Conservation (phyloP, 495 filamentous ascomycete genomes). For the Aspergillus funiculosus region DNA sequence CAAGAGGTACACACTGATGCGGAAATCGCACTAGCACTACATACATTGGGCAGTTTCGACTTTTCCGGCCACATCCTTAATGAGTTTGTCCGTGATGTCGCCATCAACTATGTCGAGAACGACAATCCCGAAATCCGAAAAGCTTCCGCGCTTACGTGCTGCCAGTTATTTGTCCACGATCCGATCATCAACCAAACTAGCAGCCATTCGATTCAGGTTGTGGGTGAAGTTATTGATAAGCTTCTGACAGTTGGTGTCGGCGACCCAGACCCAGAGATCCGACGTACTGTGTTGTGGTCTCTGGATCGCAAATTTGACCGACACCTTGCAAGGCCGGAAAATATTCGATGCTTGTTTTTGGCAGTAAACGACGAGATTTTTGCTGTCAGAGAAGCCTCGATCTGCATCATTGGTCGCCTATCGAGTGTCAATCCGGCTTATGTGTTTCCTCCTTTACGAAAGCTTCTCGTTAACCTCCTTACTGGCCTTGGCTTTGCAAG, state of each 20-base stretch:
- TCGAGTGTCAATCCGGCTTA: conserved; percentile 92
- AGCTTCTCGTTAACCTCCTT: conserved; percentile 89
- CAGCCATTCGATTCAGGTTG: conserved; percentile 90
- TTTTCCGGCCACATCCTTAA: conserved; percentile 92
- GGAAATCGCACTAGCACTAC: conserved; percentile 86
- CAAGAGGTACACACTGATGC: conserved; percentile 61
- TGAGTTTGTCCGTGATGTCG: conserved; percentile 96
- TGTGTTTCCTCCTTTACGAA: conserved; percentile 89
- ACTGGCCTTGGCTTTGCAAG: conserved; percentile 96
- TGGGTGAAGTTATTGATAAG: conserved; percentile 95
- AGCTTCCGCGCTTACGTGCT: conserved; percentile 92
- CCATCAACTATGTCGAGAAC: conserved; percentile 94
- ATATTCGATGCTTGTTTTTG: conserved; percentile 89
- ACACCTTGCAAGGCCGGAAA: conserved; percentile 90
- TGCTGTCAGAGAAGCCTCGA: conserved; percentile 84
- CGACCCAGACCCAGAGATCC: conserved; percentile 82
- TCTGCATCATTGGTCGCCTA: conserved; percentile 90
- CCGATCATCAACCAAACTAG: conserved; percentile 98
- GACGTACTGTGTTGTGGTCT: conserved; percentile 77
- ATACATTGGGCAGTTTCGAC: conserved; percentile 93
- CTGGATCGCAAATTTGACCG: conserved; percentile 91
- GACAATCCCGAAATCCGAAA: conserved; percentile 91
- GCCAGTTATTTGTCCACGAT: conserved; percentile 91
- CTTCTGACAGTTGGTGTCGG: conserved; percentile 90
- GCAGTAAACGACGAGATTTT: conserved; percentile 96